phyloP scores from a whole-genome alignment of 257 asterid genomes.

The Solanum clarkiae region DNA sequence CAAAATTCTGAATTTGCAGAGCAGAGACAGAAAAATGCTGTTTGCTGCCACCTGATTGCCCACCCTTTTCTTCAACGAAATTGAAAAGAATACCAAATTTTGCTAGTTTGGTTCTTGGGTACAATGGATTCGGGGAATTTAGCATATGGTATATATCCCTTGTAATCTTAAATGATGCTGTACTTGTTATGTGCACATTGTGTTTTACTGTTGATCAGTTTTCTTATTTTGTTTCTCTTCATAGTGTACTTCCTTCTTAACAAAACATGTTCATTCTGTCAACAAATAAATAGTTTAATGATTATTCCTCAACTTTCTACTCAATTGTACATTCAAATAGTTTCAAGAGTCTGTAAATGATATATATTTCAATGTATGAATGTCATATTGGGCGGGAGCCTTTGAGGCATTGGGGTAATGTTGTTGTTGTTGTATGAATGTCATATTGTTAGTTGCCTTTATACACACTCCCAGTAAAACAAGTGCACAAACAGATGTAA shows the following conservation, averaged over 20 bases:
- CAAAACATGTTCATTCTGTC: neutral
- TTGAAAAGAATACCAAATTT: constrained; percentile 65
- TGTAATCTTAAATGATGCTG: constrained; percentile 2
- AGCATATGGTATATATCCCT: constrained; percentile 48
- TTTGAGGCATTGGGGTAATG: too few species aligned
- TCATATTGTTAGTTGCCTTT: neutral
- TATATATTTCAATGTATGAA: neutral
- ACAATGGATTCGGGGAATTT: constrained; percentile 75
- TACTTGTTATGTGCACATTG: neutral
- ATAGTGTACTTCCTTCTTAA: neutral
- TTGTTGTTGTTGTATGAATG: neutral
- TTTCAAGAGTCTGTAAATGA: neutral
- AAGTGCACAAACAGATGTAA: neutral
- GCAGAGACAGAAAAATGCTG: constrained; percentile 35
- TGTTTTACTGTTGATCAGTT: neutral
- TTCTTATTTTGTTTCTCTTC: neutral
- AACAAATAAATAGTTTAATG: neutral
- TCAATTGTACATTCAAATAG: neutral
- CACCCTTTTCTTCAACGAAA: constrained; percentile 49
- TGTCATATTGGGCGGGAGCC: neutral
- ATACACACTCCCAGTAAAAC: neutral
- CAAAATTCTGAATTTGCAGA: constrained; percentile 40
- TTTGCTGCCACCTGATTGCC: constrained; percentile 49
- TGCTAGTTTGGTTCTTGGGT: constrained; percentile 59
- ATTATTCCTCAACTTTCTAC: neutral